Evolutionary conservation across 2,329 filamentous ascomycete genomes (phyloP), one percentile per base, ranked within the genome.

Genomic region (Penicillium crustosum): DNA sequence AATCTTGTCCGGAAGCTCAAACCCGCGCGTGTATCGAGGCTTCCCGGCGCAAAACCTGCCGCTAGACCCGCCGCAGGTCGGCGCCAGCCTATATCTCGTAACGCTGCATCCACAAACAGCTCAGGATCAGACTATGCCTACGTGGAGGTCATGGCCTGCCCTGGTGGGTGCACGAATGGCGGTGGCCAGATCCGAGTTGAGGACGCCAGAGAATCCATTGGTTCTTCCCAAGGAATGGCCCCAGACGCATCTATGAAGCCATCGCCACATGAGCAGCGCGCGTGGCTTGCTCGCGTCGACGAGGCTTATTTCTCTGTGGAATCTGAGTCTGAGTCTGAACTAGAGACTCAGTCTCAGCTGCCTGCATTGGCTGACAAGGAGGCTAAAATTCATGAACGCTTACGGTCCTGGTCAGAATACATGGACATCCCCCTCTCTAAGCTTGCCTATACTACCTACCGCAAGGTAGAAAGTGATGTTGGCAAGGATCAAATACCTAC

Each of bases 141-240:
- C 75, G 90, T 97, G 29, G 94, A 99, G 77, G 94, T 99, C 58
- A 99, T 99, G 94, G 94, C 94, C 15, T 99, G 94, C 74, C 94
- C 94, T 0, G 94, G 94, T n/a, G 94, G 94, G 3, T 99, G 94
- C 78, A 99, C 94, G 54, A 99, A 99, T 68, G 94, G 94, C 2
- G 94, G 94, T 38, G 94, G 94, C 0, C 94, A 99, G 78, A 88
- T 99, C 72, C 96, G 96, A 71, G 85, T 91, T 27, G 90, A 91
- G 53, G 94, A 97, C 72, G 85, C 89, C 19, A 66, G 70, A 42
- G 70, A 74, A 48, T 65, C 61, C 17, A 60, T 60, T 45, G 49
- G 60, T 25, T 49, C 62, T 51, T 42, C 54, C 49, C 59, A 66
- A 57, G 44, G 49, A 63, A 39, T 68, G 62, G 17, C 49, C 19